Base-by-base conservation (phyloP, 2,329 filamentous ascomycete species). In the Colletotrichum chrysophilum region DNA sequence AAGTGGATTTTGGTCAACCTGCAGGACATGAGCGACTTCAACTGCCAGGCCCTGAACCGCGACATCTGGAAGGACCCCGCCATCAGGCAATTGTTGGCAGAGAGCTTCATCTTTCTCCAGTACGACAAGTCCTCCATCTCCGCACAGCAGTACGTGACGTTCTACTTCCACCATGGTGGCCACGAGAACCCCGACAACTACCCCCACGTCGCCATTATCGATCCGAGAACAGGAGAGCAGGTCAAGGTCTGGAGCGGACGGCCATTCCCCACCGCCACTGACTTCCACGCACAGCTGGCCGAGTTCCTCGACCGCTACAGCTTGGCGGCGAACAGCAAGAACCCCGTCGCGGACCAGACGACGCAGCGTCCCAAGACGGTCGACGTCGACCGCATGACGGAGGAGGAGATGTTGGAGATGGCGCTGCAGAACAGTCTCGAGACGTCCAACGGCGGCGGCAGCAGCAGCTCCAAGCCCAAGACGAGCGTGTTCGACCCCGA, bases 251-350 rank as follows among this genome's bases (percentile, higher is more conserved):
- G 97, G 96, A 96, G 94, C 16, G 96, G 96, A 2, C 89, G 91
- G 10, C 95, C 96, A 2, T 94, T 96, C 70, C 93, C 96, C 1
- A 90, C 90, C 52, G 87, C 95, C 1, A 83, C 90, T 12, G 96
- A 98, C 16, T 98, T 99, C 80, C 91, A 98, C 76, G 95, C 96
- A 81, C 95, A 98, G 82, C 89, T 99, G 3, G 94, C 95, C 81
- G 96, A 98, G 84, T 99, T 99, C 80, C 91, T 99, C n/a, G 97
- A 98, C 82, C 92, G 97, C 28, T 99, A 98, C 86, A 98, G 96
- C 82, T 88, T 99, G 66, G 95, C 94, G 34, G 91, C 92, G 60
- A 94, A 95, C 81, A 96, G 94, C 82, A 98, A 97, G 86, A 99
- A 99, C 81, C 97, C 97, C 0, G 95, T 99, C 6, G 94, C 95